These are phyloP conservation scores for Boletus rubescentipes DNA, from an alignment of 768 basidiomycete species.

Conservation along the genomic window DNA sequence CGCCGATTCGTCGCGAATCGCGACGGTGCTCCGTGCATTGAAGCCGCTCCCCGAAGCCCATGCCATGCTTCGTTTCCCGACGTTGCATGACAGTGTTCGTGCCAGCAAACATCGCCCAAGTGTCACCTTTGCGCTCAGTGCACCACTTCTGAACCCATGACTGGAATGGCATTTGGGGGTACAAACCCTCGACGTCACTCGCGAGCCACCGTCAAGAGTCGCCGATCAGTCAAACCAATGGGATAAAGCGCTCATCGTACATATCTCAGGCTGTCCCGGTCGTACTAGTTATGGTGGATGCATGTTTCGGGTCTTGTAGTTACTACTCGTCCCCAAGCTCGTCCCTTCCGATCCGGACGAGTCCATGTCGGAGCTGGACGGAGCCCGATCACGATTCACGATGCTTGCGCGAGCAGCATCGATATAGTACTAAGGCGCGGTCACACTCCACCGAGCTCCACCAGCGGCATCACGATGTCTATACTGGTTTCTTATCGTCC, in stretches of 20 bases:
- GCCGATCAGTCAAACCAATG: constrained; percentile 2
- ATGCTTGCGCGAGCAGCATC: not conserved
- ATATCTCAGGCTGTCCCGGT: not conserved
- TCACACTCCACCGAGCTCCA: not conserved
- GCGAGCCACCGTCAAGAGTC: not conserved
- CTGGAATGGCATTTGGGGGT: constrained; percentile 11
- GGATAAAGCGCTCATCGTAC: constrained; percentile 11
- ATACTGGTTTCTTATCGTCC: not conserved
- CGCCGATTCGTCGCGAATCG: constrained; percentile 15
- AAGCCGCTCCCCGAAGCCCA: not conserved
- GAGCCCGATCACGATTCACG: not conserved
- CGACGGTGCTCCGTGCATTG: constrained; percentile 9
- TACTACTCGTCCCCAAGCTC: not conserved
- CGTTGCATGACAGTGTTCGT: constrained; percentile 4
- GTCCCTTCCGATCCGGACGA: not conserved
- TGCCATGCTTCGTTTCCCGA: not conserved
- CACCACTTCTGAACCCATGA: not conserved
- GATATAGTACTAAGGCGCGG: constrained; percentile 2
- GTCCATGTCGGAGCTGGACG: constrained; percentile 11
- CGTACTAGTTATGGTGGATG: too few species aligned
- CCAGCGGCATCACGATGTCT: not conserved
- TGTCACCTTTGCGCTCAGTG: not conserved
- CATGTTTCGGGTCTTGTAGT: not conserved
- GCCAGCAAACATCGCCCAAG: constrained; percentile 9
- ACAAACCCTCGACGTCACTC: constrained; percentile 3